Evolutionary conservation across 345 rosid genomes (phyloP).

Genomic region (Eucalyptus urophylla): DNA sequence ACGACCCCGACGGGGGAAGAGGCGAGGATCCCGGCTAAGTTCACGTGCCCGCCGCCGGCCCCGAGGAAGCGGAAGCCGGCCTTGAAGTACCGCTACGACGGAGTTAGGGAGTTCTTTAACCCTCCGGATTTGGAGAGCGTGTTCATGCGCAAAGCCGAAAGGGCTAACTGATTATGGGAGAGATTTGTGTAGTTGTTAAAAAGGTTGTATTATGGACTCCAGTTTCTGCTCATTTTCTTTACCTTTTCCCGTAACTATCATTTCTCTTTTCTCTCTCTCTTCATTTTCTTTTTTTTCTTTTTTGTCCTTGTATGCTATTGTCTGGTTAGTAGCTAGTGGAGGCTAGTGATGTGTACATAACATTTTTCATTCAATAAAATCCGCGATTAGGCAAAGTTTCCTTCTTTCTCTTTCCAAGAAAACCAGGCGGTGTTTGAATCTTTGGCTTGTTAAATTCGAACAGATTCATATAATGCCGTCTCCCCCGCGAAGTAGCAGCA

Average conservation of each 20-base stretch:
- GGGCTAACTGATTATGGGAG: constrained; percentile 6
- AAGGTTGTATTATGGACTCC: not conserved
- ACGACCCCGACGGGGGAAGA: constrained; percentile 49
- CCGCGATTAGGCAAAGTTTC: not conserved
- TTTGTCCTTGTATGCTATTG: not conserved
- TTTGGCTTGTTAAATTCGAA: not conserved
- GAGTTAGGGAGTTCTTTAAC: constrained; percentile 25
- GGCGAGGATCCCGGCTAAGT: constrained; percentile 27
- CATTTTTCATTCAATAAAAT: not conserved
- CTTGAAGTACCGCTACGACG: constrained; percentile 13
- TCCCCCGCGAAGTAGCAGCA: not conserved
- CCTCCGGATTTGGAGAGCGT: constrained; percentile 57
- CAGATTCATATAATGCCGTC: not conserved
- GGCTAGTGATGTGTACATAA: not conserved
- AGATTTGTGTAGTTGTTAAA: not conserved
- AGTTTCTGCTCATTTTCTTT: not conserved
- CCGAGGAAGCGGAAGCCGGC: constrained; percentile 54
- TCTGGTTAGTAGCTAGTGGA: not conserved
- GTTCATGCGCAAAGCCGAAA: constrained; percentile 33
- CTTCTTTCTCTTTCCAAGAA: not conserved
- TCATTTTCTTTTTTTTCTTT: not conserved
- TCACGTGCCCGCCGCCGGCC: constrained; percentile 70
- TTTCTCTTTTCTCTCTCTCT: not conserved
- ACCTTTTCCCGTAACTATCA: not conserved
- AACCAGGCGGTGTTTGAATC: not conserved